Conservation (phyloP, 1,284 basidiomycete genomes). For the Cystobasidiaceae sp. region DNA sequence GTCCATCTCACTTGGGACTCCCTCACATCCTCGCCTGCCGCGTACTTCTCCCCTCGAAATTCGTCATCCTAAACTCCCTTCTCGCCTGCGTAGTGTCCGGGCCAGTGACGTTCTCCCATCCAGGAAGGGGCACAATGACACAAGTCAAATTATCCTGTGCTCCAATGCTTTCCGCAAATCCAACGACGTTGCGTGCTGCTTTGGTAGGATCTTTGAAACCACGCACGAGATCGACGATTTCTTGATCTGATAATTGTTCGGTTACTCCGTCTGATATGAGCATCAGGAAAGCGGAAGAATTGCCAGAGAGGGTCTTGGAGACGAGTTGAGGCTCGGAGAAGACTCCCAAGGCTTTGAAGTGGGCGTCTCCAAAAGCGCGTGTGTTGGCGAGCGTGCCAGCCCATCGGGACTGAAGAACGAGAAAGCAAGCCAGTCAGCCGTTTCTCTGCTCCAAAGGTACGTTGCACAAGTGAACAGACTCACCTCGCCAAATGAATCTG, state of each 20-base stretch:
- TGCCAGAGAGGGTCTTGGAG: background rate
- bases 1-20: background rate
- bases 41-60: conserved; percentile 69
- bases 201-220: conserved; percentile 59
- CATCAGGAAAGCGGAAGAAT: conserved; percentile 40
- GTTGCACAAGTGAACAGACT: conserved; percentile 35
- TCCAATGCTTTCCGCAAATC: conserved; percentile 82
- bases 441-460: background rate
- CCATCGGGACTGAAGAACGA: conserved; percentile 55
- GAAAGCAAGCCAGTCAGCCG: background rate
- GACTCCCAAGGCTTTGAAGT: conserved; percentile 83
- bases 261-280: conserved; percentile 70
- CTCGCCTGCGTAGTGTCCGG: conserved; percentile 74
- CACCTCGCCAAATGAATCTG: conserved; percentile 95
- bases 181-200: conserved; percentile 75
- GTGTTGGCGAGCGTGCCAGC: conserved; percentile 95
- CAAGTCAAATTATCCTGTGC: conserved; percentile 83
- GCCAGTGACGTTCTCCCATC: conserved; percentile 78
- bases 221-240: conserved; percentile 84
- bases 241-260: conserved; percentile 83
- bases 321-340: conserved; percentile 87
- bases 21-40: conserved; percentile 62
- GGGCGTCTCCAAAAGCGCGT: conserved; percentile 83
- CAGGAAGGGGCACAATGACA: conserved; percentile 84
- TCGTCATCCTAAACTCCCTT: conserved; percentile 68